These are phyloP conservation scores for Fonsecaea pugnacius DNA, from an alignment of 2,329 filamentous ascomycete species.

Conservation along the genomic window DNA sequence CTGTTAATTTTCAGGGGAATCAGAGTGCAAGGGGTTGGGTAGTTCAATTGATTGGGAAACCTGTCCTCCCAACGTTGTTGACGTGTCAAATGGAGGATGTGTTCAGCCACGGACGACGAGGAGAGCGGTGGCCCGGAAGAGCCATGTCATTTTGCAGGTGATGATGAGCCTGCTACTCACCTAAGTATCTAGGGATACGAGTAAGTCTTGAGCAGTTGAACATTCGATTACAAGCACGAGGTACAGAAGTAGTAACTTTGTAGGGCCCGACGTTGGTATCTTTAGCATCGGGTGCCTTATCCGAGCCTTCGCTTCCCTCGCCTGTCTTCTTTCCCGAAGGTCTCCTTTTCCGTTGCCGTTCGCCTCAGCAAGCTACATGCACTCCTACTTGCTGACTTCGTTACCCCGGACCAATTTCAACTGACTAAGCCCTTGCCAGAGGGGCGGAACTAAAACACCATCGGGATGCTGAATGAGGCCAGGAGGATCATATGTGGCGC, in stretches of 20 bases:
- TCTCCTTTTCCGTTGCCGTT: neutral
- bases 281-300: conserved; percentile 7
- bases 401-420: neutral
- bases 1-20: conserved; percentile 10
- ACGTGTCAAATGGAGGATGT: neutral
- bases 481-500: neutral
- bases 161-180: neutral
- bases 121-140: too few relatives aligned
- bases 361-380: neutral
- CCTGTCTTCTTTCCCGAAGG: neutral
- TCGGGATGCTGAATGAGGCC: neutral
- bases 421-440: neutral
- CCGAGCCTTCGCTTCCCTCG: neutral
- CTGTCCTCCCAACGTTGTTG: neutral
- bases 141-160: neutral
- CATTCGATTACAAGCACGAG: too few relatives aligned
- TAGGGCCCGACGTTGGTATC: neutral
- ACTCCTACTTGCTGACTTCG: neutral
- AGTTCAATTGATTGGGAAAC: neutral
- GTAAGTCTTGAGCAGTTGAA: too few relatives aligned
- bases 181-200: neutral
- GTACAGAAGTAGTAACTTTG: neutral
- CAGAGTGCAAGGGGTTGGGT: neutral
- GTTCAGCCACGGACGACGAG: neutral
- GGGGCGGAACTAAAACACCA: neutral